Percentiles rank a stretch among this genome's conserved stretches.
Conservation (phyloP, 2,329 filamentous ascomycete species). For the Nannizziopsis barbatae region DNA sequence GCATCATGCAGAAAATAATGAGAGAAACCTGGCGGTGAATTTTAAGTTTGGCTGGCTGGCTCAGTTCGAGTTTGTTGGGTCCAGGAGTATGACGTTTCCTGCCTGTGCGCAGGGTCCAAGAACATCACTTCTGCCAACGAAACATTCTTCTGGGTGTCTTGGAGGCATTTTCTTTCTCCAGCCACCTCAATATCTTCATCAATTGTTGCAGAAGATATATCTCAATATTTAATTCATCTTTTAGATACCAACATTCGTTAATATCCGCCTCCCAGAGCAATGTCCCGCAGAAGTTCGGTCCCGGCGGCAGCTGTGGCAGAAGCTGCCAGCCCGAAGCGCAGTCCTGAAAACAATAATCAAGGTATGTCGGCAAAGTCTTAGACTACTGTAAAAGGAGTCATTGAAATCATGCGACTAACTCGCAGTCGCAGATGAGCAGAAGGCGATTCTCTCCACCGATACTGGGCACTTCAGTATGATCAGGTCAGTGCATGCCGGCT, state of each 20-base stretch:
- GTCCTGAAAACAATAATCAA: slow-evolving; percentile 4
- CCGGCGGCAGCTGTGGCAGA: slow-evolving; percentile 6
- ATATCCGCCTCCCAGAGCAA: neutral
- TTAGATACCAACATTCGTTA: neutral
- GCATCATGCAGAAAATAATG: no score
- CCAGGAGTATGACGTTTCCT: slow-evolving; percentile 4
- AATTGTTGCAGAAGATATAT: neutral
- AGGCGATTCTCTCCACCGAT: slow-evolving; percentile 38
- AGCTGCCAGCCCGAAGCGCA: slow-evolving; percentile 1
- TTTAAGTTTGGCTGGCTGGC: slow-evolving; percentile 1
- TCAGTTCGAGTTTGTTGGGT: neutral
- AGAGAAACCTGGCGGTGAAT: neutral
- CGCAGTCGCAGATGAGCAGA: slow-evolving; percentile 40
- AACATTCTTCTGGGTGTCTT: no score
- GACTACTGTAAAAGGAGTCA: neutral
- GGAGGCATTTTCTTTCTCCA: neutral
- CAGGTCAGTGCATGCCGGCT: slow-evolving; percentile 27
- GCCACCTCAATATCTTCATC: neutral
- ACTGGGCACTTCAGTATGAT: slow-evolving; percentile 42
- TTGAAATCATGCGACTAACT: slow-evolving; percentile 1
- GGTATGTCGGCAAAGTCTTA: neutral
- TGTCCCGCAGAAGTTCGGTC: slow-evolving; percentile 14
- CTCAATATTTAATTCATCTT: neutral
- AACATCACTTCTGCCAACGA: no score
- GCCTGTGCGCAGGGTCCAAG: neutral